These are phyloP conservation scores for Amyloporia xantha DNA, from an alignment of 768 basidiomycete genomes.

Conservation along the genomic window DNA sequence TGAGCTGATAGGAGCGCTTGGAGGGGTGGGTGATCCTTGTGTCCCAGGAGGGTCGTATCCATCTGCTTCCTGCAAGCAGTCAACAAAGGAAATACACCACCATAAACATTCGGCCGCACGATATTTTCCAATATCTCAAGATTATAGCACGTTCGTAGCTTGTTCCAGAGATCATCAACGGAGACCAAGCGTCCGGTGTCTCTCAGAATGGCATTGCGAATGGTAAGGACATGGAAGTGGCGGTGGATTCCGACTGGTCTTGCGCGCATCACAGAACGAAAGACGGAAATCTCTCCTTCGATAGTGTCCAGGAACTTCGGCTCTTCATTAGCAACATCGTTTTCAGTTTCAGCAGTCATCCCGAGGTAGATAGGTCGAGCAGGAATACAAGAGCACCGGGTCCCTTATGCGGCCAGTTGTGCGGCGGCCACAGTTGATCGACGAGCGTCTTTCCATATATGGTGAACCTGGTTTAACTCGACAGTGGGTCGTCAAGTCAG, in stretches of 20 bases:
- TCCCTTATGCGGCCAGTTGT: too few relatives aligned
- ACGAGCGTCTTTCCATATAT: background rate
- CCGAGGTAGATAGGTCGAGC: background rate
- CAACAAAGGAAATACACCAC: background rate
- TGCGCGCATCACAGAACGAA: slow-evolving; percentile 73
- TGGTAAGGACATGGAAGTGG: slow-evolving; percentile 74
- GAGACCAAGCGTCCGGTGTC: slow-evolving; percentile 60
- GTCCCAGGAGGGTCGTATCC: slow-evolving; percentile 27
- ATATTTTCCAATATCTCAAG: slow-evolving; percentile 68
- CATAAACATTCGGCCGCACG: slow-evolving; percentile 27
- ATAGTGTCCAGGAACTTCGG: slow-evolving; percentile 47
- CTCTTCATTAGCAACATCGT: background rate
- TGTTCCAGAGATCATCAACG: slow-evolving; percentile 67
- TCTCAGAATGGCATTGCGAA: slow-evolving; percentile 63
- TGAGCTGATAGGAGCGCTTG: slow-evolving; percentile 49
- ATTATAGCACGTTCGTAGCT: slow-evolving; percentile 65
- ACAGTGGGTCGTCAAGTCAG: too few relatives aligned
- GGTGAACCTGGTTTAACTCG: too few relatives aligned
- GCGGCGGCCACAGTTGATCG: background rate
- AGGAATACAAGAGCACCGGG: too few relatives aligned
- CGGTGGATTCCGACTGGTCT: slow-evolving; percentile 80
- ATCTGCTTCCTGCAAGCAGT: slow-evolving; percentile 33
- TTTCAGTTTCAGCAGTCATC: background rate
- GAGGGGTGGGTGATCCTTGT: slow-evolving; percentile 26
- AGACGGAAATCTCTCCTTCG: slow-evolving; percentile 81